phyloP scores from a whole-genome alignment of 495 filamentous ascomycete species.

The Penicillium bialowiezense region DNA sequence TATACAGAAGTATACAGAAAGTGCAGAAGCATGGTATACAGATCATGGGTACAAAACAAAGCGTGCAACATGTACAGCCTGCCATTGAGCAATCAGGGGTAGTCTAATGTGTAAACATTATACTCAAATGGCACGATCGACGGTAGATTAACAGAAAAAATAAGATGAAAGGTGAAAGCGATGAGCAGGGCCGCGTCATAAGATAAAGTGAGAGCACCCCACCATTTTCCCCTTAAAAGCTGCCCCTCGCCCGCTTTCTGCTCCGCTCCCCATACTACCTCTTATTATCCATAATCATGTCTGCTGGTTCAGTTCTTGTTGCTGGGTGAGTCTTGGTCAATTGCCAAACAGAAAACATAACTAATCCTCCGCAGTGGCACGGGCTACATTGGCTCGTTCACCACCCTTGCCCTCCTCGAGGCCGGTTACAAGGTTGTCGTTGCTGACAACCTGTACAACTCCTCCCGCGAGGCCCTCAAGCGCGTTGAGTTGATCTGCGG shows the following conservation, averaged over 20 bases:
- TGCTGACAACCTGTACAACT: constrained; percentile 94
- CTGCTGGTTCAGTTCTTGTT: constrained; percentile 81
- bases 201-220: constrained; percentile 9
- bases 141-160: neutral
- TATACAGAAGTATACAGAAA: too few species aligned
- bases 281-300: constrained; percentile 51
- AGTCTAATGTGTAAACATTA: too few species aligned
- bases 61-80: too few species aligned
- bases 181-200: constrained; percentile 16
- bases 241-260: constrained; percentile 16
- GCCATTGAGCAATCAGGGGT: too few species aligned
- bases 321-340: constrained; percentile 66
- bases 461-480: constrained; percentile 80
- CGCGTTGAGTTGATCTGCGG: constrained; percentile 92
- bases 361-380: constrained; percentile 65
- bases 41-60: too few species aligned
- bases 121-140: neutral
- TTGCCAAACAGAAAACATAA: constrained; percentile 5
- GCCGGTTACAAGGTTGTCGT: constrained; percentile 96
- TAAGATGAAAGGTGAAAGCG: neutral
- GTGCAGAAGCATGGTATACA: too few species aligned
- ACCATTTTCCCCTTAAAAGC: constrained; percentile 28
- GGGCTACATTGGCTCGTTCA: constrained; percentile 99
- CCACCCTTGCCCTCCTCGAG: constrained; percentile 82
- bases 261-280: constrained; percentile 3